Evolutionary conservation across 441 rosid genomes (phyloP).

Genomic region (Populus hybrid): DNA sequence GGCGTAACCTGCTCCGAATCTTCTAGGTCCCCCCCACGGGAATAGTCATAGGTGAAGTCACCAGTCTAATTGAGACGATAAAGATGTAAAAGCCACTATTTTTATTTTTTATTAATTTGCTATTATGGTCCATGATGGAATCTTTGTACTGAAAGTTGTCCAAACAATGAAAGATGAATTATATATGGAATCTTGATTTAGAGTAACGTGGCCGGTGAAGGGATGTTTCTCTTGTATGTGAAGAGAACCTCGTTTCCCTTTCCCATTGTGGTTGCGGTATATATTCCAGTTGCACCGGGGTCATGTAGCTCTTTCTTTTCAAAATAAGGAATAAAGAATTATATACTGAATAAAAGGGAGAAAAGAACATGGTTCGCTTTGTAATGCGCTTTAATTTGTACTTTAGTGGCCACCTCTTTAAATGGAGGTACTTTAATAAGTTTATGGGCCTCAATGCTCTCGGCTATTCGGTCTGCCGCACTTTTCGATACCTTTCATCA

Average conservation of each 20-base stretch:
- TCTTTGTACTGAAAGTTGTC: not conserved
- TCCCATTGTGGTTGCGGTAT: conserved; percentile 5
- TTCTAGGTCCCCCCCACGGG: too few relatives aligned
- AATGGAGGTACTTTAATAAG: not conserved
- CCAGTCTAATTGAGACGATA: too few relatives aligned
- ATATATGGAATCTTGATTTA: not conserved
- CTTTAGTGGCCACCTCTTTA: not conserved
- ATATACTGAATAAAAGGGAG: not conserved
- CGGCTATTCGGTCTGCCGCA: not conserved
- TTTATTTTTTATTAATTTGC: not conserved
- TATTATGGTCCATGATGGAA: not conserved
- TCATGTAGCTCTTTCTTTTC: not conserved
- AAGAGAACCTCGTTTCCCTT: not conserved
- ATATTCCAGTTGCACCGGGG: conserved; percentile 5
- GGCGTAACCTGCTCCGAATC: not conserved
- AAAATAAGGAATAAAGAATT: not conserved
- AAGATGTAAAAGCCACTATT: not conserved
- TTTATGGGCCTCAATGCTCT: not conserved
- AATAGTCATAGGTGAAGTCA: too few relatives aligned
- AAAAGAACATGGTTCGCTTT: not conserved
- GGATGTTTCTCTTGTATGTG: not conserved
- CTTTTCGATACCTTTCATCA: not conserved
- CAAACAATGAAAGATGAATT: not conserved
- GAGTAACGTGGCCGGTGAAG: not conserved
- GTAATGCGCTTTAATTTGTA: not conserved